Evolutionary conservation across 108 stramenopile genomes (phyloP).

Genomic region (Phaeodactylum tricornutum): DNA sequence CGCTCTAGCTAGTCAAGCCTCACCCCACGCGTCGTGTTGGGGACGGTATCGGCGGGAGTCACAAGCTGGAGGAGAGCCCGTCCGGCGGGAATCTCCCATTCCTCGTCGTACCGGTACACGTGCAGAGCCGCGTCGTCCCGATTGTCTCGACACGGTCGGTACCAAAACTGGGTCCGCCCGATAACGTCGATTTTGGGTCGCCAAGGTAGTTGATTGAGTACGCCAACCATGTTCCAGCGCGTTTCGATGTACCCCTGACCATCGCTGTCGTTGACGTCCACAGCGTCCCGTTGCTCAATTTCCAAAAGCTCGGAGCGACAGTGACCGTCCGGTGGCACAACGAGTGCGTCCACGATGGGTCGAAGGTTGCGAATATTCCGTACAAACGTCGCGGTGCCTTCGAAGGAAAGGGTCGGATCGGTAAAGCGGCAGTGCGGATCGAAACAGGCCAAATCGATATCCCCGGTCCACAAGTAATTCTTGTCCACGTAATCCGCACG

Average conservation of each 20-base stretch:
- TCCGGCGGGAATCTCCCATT: slow-evolving; percentile 67
- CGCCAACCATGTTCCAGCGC: slow-evolving; percentile 79
- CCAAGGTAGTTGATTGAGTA: slow-evolving; percentile 53
- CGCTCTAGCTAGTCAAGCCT: too few species aligned
- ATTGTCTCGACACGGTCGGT: slow-evolving; percentile 4
- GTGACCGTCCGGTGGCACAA: slow-evolving; percentile 21
- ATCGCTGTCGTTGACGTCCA: slow-evolving; percentile 2
- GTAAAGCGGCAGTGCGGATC: slow-evolving; percentile 48
- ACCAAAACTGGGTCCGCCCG: slow-evolving; percentile 77
- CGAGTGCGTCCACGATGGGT: slow-evolving; percentile 45
- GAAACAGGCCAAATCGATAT: slow-evolving; percentile 56
- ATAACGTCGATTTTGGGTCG: slow-evolving; percentile 76
- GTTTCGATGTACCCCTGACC: slow-evolving; percentile 46
- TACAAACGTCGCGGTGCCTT: slow-evolving; percentile 46
- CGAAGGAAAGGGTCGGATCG: slow-evolving; percentile 72
- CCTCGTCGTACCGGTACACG: slow-evolving; percentile 71
- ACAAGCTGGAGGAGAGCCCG: slow-evolving; percentile 59
- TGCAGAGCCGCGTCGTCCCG: slow-evolving; percentile 7
- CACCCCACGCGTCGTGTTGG: too few species aligned
- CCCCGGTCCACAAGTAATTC: slow-evolving; percentile 81
- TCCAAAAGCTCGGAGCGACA: slow-evolving; percentile 43
- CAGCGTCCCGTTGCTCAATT: slow-evolving; percentile 14
- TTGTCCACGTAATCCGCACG: slow-evolving; percentile 43
- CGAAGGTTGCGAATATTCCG: slow-evolving; percentile 57
- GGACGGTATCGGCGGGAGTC: too few species aligned